Conservation (phyloP, 495 filamentous ascomycete species). For the Amniculicola lignicola region DNA sequence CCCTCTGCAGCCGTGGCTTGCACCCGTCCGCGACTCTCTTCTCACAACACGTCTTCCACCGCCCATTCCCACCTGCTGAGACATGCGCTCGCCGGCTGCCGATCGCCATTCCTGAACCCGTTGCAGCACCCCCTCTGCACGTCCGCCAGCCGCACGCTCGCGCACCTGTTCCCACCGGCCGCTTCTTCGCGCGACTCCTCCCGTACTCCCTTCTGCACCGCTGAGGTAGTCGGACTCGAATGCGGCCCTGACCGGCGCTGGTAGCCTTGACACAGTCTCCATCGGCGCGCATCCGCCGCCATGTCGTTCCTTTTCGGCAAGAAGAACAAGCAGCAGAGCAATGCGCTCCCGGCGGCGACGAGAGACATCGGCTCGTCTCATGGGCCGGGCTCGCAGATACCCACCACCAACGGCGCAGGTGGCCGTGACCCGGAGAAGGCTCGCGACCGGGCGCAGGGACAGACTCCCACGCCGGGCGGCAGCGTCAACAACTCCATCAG, state of each 20-base stretch:
- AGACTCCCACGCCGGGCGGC: conserved; percentile 59
- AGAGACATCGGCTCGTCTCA: conserved; percentile 47
- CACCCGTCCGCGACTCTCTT: conserved; percentile 1
- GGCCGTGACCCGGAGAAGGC: conserved; percentile 28
- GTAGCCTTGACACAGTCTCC: conserved; percentile 8
- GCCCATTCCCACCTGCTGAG: neutral
- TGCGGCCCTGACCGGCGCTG: conserved; percentile 22
- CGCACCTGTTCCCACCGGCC: no score
- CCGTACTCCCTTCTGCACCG: no score
- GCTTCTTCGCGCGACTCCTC: no score
- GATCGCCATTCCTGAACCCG: neutral
- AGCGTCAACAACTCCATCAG: conserved; percentile 65
- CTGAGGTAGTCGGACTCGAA: no score
- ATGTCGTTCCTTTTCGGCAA: conserved; percentile 72
- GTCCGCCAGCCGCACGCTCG: no score
- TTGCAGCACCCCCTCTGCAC: no score
- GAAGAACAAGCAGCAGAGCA: conserved; percentile 59
- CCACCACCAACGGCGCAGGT: conserved; percentile 36
- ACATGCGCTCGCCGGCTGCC: neutral
- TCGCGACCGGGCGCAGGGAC: conserved; percentile 44
- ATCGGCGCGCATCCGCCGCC: conserved; percentile 38
- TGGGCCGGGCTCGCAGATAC: conserved; percentile 38
- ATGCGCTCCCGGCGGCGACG: conserved; percentile 52
- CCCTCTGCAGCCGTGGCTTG: no score
- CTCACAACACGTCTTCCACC: conserved; percentile 14